Percentiles rank a stretch among this genome's conserved stretches.
phyloP scores from a whole-genome alignment of 1,284 basidiomycete species.

The Golubevia sp. region DNA sequence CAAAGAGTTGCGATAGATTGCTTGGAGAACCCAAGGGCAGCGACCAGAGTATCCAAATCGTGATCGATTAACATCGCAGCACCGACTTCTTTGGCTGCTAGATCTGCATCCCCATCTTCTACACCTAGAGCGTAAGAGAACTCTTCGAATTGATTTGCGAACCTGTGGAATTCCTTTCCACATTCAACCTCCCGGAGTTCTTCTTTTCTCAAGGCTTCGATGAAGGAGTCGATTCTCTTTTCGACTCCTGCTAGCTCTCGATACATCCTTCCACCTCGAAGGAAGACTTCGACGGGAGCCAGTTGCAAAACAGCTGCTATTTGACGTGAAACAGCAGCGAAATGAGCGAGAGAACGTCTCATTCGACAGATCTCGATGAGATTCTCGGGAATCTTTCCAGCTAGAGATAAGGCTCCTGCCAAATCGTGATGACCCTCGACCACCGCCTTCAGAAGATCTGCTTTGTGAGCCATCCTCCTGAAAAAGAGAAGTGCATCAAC shows the following conservation, averaged over 20 bases:
- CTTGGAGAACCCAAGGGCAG: constrained; percentile 41
- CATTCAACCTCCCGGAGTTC: constrained; percentile 92
- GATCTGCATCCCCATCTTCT: constrained; percentile 29
- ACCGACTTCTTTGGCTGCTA: constrained; percentile 52
- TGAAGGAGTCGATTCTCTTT: constrained; percentile 86
- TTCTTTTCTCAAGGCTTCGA: constrained; percentile 79
- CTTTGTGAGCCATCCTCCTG: constrained; percentile 48
- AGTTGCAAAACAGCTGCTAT: constrained; percentile 46
- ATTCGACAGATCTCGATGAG: constrained; percentile 48
- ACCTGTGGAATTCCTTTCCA: constrained; percentile 79
- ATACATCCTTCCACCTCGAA: constrained; percentile 74
- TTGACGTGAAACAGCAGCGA: constrained; percentile 43
- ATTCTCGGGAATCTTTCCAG: constrained; percentile 34
- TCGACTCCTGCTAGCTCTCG: constrained; percentile 85
- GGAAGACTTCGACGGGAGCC: constrained; percentile 39
- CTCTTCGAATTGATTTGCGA: constrained; percentile 46
- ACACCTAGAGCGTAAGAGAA: constrained; percentile 65
- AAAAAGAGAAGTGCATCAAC: constrained; percentile 49
- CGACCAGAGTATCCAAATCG: constrained; percentile 56
- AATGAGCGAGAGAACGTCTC: constrained; percentile 51
- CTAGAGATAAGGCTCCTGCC: constrained; percentile 25
- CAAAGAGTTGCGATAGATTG: constrained; percentile 37
- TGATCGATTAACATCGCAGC: constrained; percentile 46
- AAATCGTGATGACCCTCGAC: constrained; percentile 41
- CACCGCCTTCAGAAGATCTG: constrained; percentile 45